phyloP scores from a whole-genome alignment of 1,139 yeast genomes.

The Blastobotrys elegans region DNA sequence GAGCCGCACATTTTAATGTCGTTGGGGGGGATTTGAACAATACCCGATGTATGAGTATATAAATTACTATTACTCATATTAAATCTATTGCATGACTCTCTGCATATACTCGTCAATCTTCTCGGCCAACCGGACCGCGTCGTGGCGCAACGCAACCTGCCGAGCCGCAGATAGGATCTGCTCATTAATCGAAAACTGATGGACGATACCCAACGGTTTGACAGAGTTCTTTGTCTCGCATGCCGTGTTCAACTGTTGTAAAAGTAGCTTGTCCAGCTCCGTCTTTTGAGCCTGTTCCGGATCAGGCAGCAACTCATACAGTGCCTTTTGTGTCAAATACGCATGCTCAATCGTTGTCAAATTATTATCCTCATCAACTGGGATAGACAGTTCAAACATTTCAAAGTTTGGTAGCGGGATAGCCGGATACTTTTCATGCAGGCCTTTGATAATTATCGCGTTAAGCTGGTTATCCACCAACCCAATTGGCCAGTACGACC shows the following conservation, averaged over 20 bases:
- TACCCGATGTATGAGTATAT: too few species aligned
- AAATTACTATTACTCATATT: too few species aligned
- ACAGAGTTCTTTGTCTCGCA: slow-evolving; percentile 58
- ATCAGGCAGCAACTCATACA: slow-evolving; percentile 24
- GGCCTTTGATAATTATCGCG: slow-evolving; percentile 72
- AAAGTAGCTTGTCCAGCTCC: slow-evolving; percentile 59
- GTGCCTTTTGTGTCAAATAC: slow-evolving; percentile 22
- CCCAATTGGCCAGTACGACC: slow-evolving; percentile 83
- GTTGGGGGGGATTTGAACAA: too few species aligned
- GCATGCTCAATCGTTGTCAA: slow-evolving; percentile 15
- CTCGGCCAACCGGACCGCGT: slow-evolving; percentile 57
- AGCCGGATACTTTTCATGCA: slow-evolving; percentile 44
- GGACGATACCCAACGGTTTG: slow-evolving; percentile 67
- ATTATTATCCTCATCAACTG: slow-evolving; percentile 33
- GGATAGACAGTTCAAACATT: slow-evolving; percentile 66
- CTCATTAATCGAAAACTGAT: slow-evolving; percentile 58
- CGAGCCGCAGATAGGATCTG: slow-evolving; percentile 80
- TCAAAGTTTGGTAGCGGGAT: slow-evolving; percentile 82
- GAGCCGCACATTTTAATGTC: too few species aligned
- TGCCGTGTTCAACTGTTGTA: slow-evolving; percentile 71
- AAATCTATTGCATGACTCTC: slow-evolving; percentile 40
- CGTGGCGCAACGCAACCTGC: slow-evolving; percentile 78
- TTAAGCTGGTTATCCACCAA: slow-evolving; percentile 55
- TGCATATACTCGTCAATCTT: slow-evolving; percentile 52
- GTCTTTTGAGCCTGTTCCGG: slow-evolving; percentile 26